A percentile compares a stretch with the other conserved stretches of the same genome.
These are phyloP conservation scores for Gaeumannomyces sp. DNA, from an alignment of 2,329 filamentous ascomycete genomes.

Conservation along the genomic window DNA sequence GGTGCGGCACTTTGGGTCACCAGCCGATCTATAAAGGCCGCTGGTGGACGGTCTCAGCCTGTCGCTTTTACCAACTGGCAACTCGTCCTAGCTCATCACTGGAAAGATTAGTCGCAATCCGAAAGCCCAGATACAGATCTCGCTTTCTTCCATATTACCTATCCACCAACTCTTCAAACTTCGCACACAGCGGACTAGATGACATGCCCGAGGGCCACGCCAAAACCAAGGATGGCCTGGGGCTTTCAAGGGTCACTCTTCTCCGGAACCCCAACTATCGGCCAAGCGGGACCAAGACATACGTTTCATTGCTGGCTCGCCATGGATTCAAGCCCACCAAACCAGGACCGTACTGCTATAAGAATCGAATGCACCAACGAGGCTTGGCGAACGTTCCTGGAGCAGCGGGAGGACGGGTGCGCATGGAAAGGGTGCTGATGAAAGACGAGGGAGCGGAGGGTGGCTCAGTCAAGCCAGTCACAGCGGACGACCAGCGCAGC, in stretches of 20 bases:
- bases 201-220: not conserved
- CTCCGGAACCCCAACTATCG: constrained; percentile 55
- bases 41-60: no score
- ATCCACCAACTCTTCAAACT: not conserved
- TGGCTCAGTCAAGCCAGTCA: constrained; percentile 39
- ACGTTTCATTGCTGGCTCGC: constrained; percentile 54
- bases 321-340: constrained; percentile 29
- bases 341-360: constrained; percentile 53
- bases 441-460: constrained; percentile 30
- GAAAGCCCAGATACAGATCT: not conserved
- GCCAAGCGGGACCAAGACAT: constrained; percentile 55
- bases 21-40: no score
- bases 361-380: constrained; percentile 40
- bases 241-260: constrained; percentile 40
- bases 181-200: not conserved
- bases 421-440: constrained; percentile 38
- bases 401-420: constrained; percentile 41
- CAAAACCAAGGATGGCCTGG: constrained; percentile 23
- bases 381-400: constrained; percentile 39
- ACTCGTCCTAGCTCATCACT: not conserved
- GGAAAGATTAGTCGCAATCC: not conserved
- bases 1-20: not conserved
- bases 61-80: not conserved
- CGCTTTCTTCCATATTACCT: not conserved
- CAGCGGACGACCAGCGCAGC: constrained; percentile 60